A percentile compares a stretch with the other conserved stretches of the same genome.
Conservation (phyloP, 768 basidiomycete species). For the Hypholoma sublateritium region DNA sequence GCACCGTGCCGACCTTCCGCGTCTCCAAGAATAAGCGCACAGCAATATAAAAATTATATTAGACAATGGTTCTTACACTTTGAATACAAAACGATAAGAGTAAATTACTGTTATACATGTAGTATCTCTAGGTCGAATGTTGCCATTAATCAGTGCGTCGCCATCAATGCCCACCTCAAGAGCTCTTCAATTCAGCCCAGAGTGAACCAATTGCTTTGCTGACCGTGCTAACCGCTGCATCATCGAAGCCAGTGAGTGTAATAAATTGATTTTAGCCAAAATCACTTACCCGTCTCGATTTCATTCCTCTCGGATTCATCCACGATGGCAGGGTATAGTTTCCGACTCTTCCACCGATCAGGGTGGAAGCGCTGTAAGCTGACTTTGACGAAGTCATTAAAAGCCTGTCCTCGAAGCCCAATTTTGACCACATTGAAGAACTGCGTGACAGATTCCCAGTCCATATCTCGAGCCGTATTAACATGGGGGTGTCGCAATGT, state of each 20-base stretch:
- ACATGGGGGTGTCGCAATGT: conserved; percentile 52
- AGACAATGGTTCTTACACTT: too few species aligned
- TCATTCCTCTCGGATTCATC: conserved; percentile 59
- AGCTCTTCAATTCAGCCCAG: conserved; percentile 12
- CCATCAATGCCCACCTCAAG: background rate
- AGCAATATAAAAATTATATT: too few species aligned
- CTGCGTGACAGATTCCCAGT: conserved; percentile 67
- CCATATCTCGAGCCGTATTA: conserved; percentile 63
- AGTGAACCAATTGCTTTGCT: conserved; percentile 20
- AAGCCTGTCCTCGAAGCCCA: conserved; percentile 61
- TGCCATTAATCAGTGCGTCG: too few species aligned
- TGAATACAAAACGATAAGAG: background rate
- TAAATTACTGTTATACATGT: background rate
- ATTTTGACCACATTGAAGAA: conserved; percentile 60
- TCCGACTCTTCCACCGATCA: conserved; percentile 74
- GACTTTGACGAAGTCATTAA: conserved; percentile 63
- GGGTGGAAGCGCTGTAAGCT: conserved; percentile 78
- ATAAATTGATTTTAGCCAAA: background rate
- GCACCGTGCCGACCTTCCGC: too few species aligned
- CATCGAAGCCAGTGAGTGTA: background rate
- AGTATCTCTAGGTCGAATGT: too few species aligned
- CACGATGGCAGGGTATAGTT: conserved; percentile 54
- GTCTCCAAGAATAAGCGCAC: too few species aligned
- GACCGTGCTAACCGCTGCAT: conserved; percentile 15
- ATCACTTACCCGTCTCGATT: conserved; percentile 61